Evolutionary conservation across 2,329 filamentous ascomycete species (phyloP).

Genomic region (Hymenoscyphus scutula): DNA sequence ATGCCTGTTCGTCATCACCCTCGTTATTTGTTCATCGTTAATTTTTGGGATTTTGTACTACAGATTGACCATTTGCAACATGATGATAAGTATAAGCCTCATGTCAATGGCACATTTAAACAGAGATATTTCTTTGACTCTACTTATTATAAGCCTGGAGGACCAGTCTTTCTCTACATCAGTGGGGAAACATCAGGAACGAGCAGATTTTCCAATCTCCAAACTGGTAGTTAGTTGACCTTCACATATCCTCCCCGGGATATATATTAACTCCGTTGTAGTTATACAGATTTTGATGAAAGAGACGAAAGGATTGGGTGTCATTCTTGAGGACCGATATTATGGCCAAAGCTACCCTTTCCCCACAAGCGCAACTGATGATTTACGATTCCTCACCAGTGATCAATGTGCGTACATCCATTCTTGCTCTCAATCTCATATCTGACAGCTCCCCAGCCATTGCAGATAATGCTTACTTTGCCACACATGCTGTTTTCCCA

Average conservation of each 20-base stretch:
- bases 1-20: constrained; percentile 21
- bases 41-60: constrained; percentile 10
- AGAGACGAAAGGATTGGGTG: constrained; percentile 51
- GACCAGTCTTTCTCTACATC: constrained; percentile 49
- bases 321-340: constrained; percentile 52
- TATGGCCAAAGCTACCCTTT: constrained; percentile 50
- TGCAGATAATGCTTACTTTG: constrained; percentile 52
- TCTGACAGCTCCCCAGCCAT: constrained; percentile 36
- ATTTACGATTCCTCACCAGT: constrained; percentile 48
- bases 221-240: constrained; percentile 40
- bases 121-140: constrained; percentile 55
- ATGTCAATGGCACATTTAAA: constrained; percentile 48
- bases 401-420: constrained; percentile 42
- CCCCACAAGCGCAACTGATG: constrained; percentile 47
- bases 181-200: constrained; percentile 45
- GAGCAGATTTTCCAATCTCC: constrained; percentile 38
- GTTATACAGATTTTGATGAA: constrained; percentile 54
- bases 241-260: constrained; percentile 10
- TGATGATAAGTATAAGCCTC: constrained; percentile 41
- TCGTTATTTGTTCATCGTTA: not conserved
- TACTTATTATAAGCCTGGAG: constrained; percentile 53
- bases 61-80: constrained; percentile 48
- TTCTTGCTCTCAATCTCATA: not conserved
- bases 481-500: constrained; percentile 46
- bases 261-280: constrained; percentile 27